Percentiles rank a stretch among this genome's conserved stretches.
phyloP scores from a whole-genome alignment of 306 rosid genomes.

The Abrus pulchellus region DNA sequence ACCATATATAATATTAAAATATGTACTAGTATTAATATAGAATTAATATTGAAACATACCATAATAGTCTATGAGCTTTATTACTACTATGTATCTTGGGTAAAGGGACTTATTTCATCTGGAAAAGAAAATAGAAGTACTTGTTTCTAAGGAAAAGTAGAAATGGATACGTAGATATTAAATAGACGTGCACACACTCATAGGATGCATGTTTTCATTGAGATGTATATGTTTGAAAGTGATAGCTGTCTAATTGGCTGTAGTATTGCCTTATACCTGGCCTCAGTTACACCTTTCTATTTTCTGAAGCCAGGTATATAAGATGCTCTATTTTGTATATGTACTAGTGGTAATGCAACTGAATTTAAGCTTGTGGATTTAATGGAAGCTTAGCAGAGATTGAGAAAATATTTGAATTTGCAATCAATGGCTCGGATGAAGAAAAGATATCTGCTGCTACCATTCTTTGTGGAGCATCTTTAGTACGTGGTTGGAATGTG shows the following conservation, averaged over 20 bases:
- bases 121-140: constrained; percentile 30
- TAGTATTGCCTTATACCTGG: constrained; percentile 45
- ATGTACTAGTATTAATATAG: too few species aligned
- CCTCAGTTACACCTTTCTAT: constrained; percentile 56
- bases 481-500: constrained; percentile 95
- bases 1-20: constrained; percentile 26
- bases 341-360: constrained; percentile 77
- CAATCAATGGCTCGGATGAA: constrained; percentile 82
- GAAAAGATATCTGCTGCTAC: constrained; percentile 95
- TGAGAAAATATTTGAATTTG: constrained; percentile 83
- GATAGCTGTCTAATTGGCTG: constrained; percentile 39
- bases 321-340: constrained; percentile 80
- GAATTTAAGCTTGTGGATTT: constrained; percentile 94
- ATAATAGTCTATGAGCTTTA: constrained; percentile 26
- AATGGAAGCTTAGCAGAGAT: constrained; percentile 99
- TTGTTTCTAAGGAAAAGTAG: constrained; percentile 10
- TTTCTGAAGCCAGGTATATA: constrained; percentile 73
- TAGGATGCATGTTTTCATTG: constrained; percentile 11
- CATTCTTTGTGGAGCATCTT: constrained; percentile 93
- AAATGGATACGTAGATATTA: constrained; percentile 36
- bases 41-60: background rate
- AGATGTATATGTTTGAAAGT: constrained; percentile 45
- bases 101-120: constrained; percentile 17
- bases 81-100: constrained; percentile 18
- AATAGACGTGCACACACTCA: background rate